Evolutionary conservation across 257 asterid genomes (phyloP).

Genomic region (Euphrasia confusa): DNA sequence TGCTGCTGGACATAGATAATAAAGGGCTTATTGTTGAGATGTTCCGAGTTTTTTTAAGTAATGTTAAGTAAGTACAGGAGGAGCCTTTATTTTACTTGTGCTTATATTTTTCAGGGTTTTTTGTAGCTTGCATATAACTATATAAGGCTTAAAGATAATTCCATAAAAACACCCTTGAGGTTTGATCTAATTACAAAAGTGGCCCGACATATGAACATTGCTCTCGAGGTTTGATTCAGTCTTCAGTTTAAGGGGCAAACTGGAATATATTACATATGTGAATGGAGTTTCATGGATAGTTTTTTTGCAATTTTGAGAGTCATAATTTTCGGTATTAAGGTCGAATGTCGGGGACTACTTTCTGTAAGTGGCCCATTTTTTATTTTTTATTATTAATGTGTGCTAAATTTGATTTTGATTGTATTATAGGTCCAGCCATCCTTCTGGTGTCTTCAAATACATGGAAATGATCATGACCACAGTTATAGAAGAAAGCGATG

Average conservation of each 20-base stretch:
- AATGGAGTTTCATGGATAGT: neutral
- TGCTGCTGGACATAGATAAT: constrained; percentile 41
- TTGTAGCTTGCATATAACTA: neutral
- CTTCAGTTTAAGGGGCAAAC: too few relatives aligned
- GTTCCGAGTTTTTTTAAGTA: constrained; percentile 40
- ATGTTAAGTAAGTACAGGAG: constrained; percentile 36
- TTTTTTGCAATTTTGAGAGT: neutral
- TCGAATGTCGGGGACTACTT: neutral
- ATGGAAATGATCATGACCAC: constrained; percentile 48
- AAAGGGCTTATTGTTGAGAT: constrained; percentile 35
- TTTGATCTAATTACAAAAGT: neutral
- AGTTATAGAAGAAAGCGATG: constrained; percentile 50
- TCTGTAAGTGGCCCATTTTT: neutral
- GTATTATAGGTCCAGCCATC: constrained; percentile 41
- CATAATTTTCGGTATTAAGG: neutral
- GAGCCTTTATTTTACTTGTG: neutral
- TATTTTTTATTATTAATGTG: constrained; percentile 18
- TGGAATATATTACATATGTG: neutral
- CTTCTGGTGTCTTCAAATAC: constrained; percentile 32
- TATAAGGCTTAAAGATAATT: neutral
- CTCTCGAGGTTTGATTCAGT: neutral
- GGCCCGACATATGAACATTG: neutral
- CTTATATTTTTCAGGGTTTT: neutral
- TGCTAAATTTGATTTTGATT: constrained; percentile 16
- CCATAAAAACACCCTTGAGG: neutral